Evolutionary conservation across 2,329 filamentous ascomycete species (phyloP), one percentile per base, ranked within the genome.

Genomic region (Atkinsonella texensis): DNA sequence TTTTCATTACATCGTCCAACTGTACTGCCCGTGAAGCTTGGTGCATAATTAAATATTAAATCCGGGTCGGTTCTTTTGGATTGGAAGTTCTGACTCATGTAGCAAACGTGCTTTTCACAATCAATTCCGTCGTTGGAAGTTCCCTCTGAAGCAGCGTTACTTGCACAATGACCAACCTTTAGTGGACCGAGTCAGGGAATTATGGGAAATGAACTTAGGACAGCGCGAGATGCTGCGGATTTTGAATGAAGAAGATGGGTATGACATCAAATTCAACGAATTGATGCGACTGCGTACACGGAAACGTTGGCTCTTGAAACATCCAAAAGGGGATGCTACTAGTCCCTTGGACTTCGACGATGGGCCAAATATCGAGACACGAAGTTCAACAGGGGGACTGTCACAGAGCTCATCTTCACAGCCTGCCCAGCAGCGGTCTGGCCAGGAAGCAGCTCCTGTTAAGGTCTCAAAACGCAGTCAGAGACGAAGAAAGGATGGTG

Each of bases 111-210:
- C 84, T 43, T 88, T 84, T 55, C 85, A 89, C 65, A 81, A 76
- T 3, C 84, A 89, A 58, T 87, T 89, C 67, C 84, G 82, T 62
- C 75, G 80, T 63, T 93, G 88, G 88, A 77, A 80, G 8, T 91
- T 93, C 58, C 86, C 87, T 13, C 79, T 76, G 53, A 88, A 88
- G 64, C 81, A 86, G 58, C 81, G 83, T 54, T 81, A 82, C 0
- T 81, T 83, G 1, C 80, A 89, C 62, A 85, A 85, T 61, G 84
- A 89, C 62, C 71, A 74, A 13, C 72, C 71, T 23, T 76, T 91
- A 8, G 79, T 87, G 41, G 76, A 75, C 17, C 80, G 87, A 32
- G 76, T 91, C 54, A 83, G 81, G 62, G 79, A 90, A 67, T 73
- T 93, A 59, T 93, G 87, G 87, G 83, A 87, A 63, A 74, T 72